Conservation (phyloP, 2,329 filamentous ascomycete species). For the Pyrenophora tritici-repentis region DNA sequence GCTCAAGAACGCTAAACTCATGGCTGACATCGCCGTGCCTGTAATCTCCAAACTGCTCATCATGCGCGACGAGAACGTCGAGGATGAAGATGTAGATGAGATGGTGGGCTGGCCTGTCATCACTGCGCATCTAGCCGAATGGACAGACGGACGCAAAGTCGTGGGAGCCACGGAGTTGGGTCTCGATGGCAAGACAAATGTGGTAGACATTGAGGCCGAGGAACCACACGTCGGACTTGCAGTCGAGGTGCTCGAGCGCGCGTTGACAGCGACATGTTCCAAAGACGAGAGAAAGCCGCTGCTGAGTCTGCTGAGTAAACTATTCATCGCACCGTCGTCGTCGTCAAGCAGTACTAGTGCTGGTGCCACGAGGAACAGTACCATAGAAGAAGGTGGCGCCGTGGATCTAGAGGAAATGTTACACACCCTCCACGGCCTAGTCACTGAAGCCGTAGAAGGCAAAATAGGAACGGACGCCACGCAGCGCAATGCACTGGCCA, state of each 20-base stretch:
- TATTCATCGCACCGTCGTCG: constrained; percentile 74
- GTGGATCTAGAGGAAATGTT: constrained; percentile 30
- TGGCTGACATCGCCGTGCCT: constrained; percentile 74
- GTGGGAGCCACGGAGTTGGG: constrained; percentile 61
- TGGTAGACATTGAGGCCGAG: constrained; percentile 61
- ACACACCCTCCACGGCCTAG: constrained; percentile 51
- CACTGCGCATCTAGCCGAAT: constrained; percentile 84
- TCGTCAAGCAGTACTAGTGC: too few species aligned
- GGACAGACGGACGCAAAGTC: constrained; percentile 88
- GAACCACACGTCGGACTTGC: constrained; percentile 83
- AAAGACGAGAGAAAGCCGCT: constrained; percentile 81
- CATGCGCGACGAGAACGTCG: constrained; percentile 66
- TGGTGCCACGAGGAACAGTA: constrained; percentile 28
- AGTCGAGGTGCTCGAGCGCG: constrained; percentile 73
- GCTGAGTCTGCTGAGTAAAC: constrained; percentile 73
- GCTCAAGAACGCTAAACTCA: constrained; percentile 78
- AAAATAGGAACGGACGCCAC: constrained; percentile 58
- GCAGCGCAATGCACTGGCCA: constrained; percentile 60
- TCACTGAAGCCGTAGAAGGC: constrained; percentile 54
- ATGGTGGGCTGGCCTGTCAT: constrained; percentile 81
- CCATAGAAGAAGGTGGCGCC: constrained; percentile 20
- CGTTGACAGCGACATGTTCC: constrained; percentile 65
- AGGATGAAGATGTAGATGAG: constrained; percentile 69
- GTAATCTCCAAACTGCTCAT: constrained; percentile 72
- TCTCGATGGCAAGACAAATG: constrained; percentile 59